Conservation (phyloP, 176 grass and related monocot species). For the Themeda triandra region DNA sequence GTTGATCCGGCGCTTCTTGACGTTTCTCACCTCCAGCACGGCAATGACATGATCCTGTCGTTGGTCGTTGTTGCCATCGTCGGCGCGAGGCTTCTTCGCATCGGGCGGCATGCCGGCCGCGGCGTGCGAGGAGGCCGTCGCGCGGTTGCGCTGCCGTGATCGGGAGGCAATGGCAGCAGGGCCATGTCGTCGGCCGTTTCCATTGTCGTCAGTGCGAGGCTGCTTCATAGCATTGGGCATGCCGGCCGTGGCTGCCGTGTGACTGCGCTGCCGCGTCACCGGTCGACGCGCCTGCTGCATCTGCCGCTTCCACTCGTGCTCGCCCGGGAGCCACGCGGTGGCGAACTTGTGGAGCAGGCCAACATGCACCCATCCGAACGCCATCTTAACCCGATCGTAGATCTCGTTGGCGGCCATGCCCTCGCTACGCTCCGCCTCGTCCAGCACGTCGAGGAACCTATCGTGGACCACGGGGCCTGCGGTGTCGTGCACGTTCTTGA, state of each 20-base stretch:
- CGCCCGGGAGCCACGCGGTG: neutral
- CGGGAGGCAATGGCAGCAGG: too few relatives aligned
- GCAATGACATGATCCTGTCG: neutral
- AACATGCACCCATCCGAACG: neutral
- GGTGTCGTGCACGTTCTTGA: fast-evolving
- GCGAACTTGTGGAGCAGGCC: neutral
- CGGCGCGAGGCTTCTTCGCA: neutral
- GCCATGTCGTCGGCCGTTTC: neutral
- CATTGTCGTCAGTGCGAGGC: neutral
- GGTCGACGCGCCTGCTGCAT: neutral
- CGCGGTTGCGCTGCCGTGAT: too few relatives aligned
- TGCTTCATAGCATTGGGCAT: neutral
- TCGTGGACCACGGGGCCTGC: neutral
- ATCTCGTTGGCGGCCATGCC: neutral
- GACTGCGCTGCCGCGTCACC: neutral
- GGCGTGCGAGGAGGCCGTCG: neutral
- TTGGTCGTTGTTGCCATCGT: too few relatives aligned
- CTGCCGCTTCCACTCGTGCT: neutral
- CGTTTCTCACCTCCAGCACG: neutral
- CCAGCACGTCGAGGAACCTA: neutral
- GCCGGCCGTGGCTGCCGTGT: neutral
- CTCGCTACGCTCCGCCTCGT: fast-evolving
- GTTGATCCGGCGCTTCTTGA: neutral
- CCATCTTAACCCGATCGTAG: neutral
- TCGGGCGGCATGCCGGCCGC: neutral